phyloP scores from a whole-genome alignment of 2,329 filamentous ascomycete species.

The Paraconiothyrium brasiliense region DNA sequence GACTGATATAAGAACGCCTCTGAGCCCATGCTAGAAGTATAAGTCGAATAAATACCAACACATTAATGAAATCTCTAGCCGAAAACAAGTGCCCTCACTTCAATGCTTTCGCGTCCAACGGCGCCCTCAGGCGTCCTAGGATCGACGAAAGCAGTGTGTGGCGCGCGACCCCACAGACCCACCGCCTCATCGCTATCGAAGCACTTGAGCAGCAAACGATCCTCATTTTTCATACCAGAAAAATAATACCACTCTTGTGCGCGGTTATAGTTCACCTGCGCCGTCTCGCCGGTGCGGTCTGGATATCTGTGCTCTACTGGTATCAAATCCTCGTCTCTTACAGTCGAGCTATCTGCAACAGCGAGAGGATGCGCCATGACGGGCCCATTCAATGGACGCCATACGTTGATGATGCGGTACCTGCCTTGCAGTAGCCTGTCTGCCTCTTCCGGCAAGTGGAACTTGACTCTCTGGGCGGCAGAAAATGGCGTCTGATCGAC shows the following conservation, averaged over 20 bases:
- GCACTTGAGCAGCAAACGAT: conserved; percentile 81
- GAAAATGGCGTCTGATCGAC: conserved; percentile 81
- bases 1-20: no score
- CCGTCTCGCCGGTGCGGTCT: conserved; percentile 76
- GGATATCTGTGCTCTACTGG: conserved; percentile 79
- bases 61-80: conserved; percentile 52
- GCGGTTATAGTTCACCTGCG: conserved; percentile 69
- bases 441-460: conserved; percentile 74
- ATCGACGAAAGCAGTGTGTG: conserved; percentile 72
- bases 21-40: neutral
- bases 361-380: conserved; percentile 67
- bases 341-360: conserved; percentile 64
- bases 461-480: conserved; percentile 71
- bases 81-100: conserved; percentile 87
- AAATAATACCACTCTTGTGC: conserved; percentile 81
- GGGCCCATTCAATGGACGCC: conserved; percentile 71
- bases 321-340: conserved; percentile 71
- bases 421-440: conserved; percentile 71
- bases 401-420: conserved; percentile 88
- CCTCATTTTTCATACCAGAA: conserved; percentile 77
- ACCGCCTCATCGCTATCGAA: conserved; percentile 69
- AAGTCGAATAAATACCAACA: neutral
- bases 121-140: conserved; percentile 75
- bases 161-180: conserved; percentile 56
- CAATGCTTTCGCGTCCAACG: conserved; percentile 83